A percentile compares a stretch with the other conserved stretches of the same genome.
phyloP scores from a whole-genome alignment of 2,329 filamentous ascomycete genomes.

The Exophiala xenobiotica region DNA sequence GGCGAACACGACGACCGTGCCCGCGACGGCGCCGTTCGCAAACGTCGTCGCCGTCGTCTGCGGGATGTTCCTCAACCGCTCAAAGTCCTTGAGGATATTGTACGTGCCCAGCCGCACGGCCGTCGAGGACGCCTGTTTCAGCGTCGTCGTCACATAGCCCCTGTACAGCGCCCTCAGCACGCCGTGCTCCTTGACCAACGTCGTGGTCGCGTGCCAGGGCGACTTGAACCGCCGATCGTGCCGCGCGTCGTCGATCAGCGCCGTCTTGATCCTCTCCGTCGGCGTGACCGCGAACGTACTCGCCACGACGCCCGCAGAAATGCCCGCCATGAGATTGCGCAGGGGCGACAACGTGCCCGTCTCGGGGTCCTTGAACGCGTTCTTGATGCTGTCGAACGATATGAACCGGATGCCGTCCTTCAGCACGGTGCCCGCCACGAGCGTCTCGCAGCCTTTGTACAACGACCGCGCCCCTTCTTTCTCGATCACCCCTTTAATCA shows the following conservation, averaged over 20 bases:
- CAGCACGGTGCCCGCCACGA: constrained; percentile 60
- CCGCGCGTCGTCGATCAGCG: constrained; percentile 62
- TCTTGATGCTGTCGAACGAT: constrained; percentile 64
- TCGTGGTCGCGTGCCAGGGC: constrained; percentile 51
- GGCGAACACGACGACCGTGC: constrained; percentile 47
- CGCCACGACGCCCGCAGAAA: constrained; percentile 62
- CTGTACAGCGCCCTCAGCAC: constrained; percentile 55
- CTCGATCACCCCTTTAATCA: constrained; percentile 56
- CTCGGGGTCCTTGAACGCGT: constrained; percentile 51
- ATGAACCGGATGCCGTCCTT: constrained; percentile 68
- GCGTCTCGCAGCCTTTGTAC: constrained; percentile 63
- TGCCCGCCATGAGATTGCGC: constrained; percentile 62
- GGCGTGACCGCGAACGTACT: constrained; percentile 66
- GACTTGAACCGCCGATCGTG: constrained; percentile 47
- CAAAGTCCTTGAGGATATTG: constrained; percentile 62
- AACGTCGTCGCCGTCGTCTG: constrained; percentile 58
- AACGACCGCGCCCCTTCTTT: constrained; percentile 58
- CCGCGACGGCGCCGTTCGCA: constrained; percentile 60
- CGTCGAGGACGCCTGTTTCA: constrained; percentile 63
- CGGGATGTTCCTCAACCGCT: constrained; percentile 47
- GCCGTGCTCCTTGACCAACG: constrained; percentile 54
- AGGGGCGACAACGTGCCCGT: constrained; percentile 57
- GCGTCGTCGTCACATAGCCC: constrained; percentile 59
- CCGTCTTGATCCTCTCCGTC: constrained; percentile 67
- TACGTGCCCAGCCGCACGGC: constrained; percentile 63